Evolutionary conservation across 1,139 yeast species (phyloP).

Genomic region (Diutina neorugosa): DNA sequence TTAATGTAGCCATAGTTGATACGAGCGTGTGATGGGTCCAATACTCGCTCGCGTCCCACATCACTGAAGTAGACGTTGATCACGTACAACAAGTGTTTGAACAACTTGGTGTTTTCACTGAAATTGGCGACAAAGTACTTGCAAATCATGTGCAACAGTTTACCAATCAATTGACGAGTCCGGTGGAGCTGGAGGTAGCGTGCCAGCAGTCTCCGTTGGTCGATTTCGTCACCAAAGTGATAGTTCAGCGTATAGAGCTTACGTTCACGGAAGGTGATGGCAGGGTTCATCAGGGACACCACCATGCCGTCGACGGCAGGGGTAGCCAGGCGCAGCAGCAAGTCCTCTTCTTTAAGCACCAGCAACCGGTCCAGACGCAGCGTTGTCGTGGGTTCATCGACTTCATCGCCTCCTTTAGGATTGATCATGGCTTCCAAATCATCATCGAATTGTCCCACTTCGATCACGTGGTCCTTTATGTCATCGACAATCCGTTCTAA

Average conservation of each 20-base stretch:
- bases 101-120: constrained; percentile 59
- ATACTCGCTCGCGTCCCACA: constrained; percentile 63
- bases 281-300: constrained; percentile 31
- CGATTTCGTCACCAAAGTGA: constrained; percentile 40
- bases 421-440: neutral
- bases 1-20: constrained; percentile 25
- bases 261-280: constrained; percentile 45
- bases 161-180: constrained; percentile 52
- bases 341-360: neutral
- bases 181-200: constrained; percentile 51
- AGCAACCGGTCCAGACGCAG: neutral
- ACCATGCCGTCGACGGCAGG: constrained; percentile 34
- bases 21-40: constrained; percentile 39
- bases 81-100: constrained; percentile 54
- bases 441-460: constrained; percentile 5
- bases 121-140: constrained; percentile 35
- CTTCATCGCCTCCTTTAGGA: neutral
- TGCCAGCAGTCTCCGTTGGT: constrained; percentile 34
- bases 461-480: constrained; percentile 13
- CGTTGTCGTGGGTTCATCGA: neutral
- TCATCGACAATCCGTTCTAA: constrained; percentile 29
- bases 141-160: constrained; percentile 49
- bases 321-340: constrained; percentile 13
- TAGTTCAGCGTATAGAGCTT: constrained; percentile 49
- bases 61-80: constrained; percentile 76